Evolutionary conservation across 352 stramenopile genomes (phyloP), one percentile per base, ranked within the genome.

Genomic region (Globisporangium viniferum): DNA sequence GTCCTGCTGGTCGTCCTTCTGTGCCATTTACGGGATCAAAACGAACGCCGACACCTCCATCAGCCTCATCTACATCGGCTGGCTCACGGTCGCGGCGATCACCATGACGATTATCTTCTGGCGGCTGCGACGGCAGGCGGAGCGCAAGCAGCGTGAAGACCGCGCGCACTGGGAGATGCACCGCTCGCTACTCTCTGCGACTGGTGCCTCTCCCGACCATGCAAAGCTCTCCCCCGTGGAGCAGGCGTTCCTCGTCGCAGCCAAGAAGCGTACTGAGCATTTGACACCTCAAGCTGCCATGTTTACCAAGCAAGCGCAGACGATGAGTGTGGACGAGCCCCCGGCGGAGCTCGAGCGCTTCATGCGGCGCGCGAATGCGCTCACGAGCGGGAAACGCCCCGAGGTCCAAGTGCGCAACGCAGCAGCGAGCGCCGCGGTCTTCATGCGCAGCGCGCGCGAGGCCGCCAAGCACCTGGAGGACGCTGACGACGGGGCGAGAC

Each of bases 11-110:
- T 81, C 82, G 14, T 84, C 79, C 10, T 53, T 80, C 6, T 79
- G 74, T 35, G 79, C 78, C 5, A 81, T 88, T 63, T 78, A 84
- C 56, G 79, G 77, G 31, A 64, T 73, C 10, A 54, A 77, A 18
- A 64, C 61, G 3, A 73, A 36, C 1, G 48, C 68, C 7, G 62
- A 27, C 20, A 61, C 64, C 9, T 80, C 73, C 15, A 76, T 82
- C 14, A 86, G 84, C 41, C 67, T 88, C 56, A 73, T 89, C 41
- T 89, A 89, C 74, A 64, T 90, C 35, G 80, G 82, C 20, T 89
- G 80, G 82, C 75, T 89, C 33, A 76, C 49, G 2, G 84, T 89
- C 48, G 72, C 54, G 3, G 73, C 75, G 0, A 27, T 73, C 18
- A 73, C 72, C 1, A 63, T 70, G 0, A 31, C 69, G 1, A 56